Evolutionary conservation across 305 asterid genomes (phyloP).

Genomic region (Fraxinus sp.): DNA sequence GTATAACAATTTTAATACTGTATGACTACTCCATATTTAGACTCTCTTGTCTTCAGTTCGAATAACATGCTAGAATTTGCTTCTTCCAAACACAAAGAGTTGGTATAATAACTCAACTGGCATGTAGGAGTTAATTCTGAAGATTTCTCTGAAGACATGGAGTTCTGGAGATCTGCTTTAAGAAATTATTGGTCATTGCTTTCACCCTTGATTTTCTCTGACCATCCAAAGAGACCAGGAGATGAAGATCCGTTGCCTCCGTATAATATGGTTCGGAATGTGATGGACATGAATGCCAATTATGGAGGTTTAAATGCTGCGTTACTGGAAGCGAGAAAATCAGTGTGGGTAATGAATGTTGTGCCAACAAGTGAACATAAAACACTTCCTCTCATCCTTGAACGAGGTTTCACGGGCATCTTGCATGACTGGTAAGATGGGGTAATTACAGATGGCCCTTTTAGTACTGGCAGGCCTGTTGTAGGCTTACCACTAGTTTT

Average conservation of each 20-base stretch:
- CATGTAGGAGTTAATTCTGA: slow-evolving; percentile 65
- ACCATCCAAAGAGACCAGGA: slow-evolving; percentile 98
- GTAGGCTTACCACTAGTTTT: slow-evolving; percentile 5
- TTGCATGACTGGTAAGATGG: slow-evolving; percentile 69
- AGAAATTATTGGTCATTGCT: slow-evolving; percentile 89
- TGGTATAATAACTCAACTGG: slow-evolving; percentile 10
- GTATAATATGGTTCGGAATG: slow-evolving; percentile 89
- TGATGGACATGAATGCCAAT: slow-evolving; percentile 94
- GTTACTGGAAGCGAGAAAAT: slow-evolving; percentile 61
- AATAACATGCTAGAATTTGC: neutral
- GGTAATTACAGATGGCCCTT: neutral
- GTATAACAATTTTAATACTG: slow-evolving; percentile 20
- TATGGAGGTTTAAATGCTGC: slow-evolving; percentile 88
- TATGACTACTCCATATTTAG: neutral
- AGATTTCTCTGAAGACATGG: slow-evolving; percentile 65
- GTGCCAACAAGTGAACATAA: slow-evolving; percentile 68
- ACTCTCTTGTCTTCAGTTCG: slow-evolving; percentile 15
- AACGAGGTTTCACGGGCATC: slow-evolving; percentile 82
- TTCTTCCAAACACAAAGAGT: slow-evolving; percentile 11
- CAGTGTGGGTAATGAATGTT: slow-evolving; percentile 94
- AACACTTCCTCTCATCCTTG: slow-evolving; percentile 78
- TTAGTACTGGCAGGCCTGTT: neutral
- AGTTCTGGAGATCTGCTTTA: slow-evolving; percentile 70
- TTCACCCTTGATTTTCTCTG: slow-evolving; percentile 94
- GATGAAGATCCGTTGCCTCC: slow-evolving; percentile 98